These are phyloP conservation scores for Phytophthora palmivora DNA, from an alignment of 352 stramenopile genomes.

Conservation along the genomic window DNA sequence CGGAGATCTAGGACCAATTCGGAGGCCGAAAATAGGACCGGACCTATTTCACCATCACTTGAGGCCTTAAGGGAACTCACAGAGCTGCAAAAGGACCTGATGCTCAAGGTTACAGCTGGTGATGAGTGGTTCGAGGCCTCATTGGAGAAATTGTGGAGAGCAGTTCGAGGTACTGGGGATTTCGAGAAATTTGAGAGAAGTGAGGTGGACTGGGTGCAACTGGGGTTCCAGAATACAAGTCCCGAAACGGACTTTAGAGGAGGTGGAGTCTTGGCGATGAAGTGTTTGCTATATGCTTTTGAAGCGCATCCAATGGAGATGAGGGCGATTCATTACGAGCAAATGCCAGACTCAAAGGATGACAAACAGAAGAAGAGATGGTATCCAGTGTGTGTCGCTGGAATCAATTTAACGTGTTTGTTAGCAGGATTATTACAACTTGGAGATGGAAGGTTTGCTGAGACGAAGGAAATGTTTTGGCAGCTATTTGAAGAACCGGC, in stretches of 20 bases:
- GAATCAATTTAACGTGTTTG: constrained; percentile 88
- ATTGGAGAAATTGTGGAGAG: constrained; percentile 69
- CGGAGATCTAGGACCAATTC: constrained; percentile 35
- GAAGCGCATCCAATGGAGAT: constrained; percentile 78
- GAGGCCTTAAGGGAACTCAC: constrained; percentile 54
- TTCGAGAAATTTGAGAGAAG: constrained; percentile 46
- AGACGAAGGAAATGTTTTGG: constrained; percentile 61
- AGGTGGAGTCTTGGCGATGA: constrained; percentile 79
- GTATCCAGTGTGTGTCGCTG: constrained; percentile 85
- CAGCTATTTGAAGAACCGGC: constrained; percentile 82
- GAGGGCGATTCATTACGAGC: constrained; percentile 56
- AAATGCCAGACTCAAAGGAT: constrained; percentile 43
- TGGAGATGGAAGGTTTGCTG: constrained; percentile 63
- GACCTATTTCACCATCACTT: constrained; percentile 33
- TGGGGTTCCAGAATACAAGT: constrained; percentile 83
- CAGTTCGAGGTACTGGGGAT: constrained; percentile 23
- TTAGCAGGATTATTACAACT: constrained; percentile 73
- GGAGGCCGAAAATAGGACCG: background rate
- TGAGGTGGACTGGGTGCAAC: constrained; percentile 67
- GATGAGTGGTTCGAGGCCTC: constrained; percentile 73
- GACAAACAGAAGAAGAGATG: constrained; percentile 52
- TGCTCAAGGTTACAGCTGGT: constrained; percentile 61
- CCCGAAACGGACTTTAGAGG: constrained; percentile 87
- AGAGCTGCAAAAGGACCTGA: constrained; percentile 69
- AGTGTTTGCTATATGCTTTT: constrained; percentile 87